Evolutionary conservation across 1,284 basidiomycete species (phyloP), one percentile per base, ranked within the genome.

Genomic region (Sporisorium scitamineum): DNA sequence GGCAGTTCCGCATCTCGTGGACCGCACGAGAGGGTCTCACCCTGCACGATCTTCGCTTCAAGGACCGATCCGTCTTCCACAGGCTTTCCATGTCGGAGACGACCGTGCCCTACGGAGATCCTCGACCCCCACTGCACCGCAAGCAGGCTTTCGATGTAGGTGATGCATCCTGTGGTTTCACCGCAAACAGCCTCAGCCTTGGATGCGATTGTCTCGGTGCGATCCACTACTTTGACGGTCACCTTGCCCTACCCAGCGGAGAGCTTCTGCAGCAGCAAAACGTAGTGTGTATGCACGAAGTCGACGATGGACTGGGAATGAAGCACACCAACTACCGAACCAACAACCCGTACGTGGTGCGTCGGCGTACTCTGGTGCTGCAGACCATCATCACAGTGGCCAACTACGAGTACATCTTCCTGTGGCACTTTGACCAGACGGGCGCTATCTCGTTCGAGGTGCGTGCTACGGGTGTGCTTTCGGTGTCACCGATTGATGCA

Each of bases 201-300:
- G 87, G 87, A 32, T 88, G 87, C 76, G 87, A 88, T 78, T 88
- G 88, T 65, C 84, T 88, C 18, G 76, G 76, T 52, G 65, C 70
- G 8, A 84, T 84, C 61, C 69, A 86, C 54, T 87, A 87, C 81
- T 80, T 87, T 69, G 85, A 86, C 69, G 85, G 83, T 42, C 71
- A 82, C 52, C 64, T 84, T 57, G 69, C 84, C 11, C 74, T 76
- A 39, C 80, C 83, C 47, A 79, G 82, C 32, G 85, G 86, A 45
- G 71, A 67, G 42, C 59, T 70, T 0, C 58, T 64, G 22, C 61
- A 61, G 52, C 44, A 71, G 22, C 67, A 79, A 60, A 93, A 94
- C 80, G 93, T 90, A 8, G 93, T 95, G 53, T 96, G 94, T 86
- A 94, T 95, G 75, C 94, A 95, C 79, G 94, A 95, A 84, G 93